Evolutionary conservation across 495 filamentous ascomycete genomes (phyloP), one percentile per base, ranked within the genome.

Genomic region (Aspergillus nidulans): DNA sequence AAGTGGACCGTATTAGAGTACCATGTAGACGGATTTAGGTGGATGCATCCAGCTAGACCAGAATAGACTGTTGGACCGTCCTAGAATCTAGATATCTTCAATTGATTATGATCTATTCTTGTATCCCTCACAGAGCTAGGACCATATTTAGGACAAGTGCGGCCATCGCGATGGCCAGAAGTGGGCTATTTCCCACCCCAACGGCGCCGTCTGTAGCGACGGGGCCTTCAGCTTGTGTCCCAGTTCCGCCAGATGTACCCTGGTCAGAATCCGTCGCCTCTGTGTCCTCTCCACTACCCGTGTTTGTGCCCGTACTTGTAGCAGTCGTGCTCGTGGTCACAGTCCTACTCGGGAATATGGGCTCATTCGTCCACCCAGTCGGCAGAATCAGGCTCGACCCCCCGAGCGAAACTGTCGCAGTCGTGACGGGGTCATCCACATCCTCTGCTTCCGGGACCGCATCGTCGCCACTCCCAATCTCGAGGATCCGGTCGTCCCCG

Each of bases 381-480:
- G 53, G 53, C 0, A 56, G 38, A n/a, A 23, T 0, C 1, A 56
- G 24, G 4, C 38, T 23, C 16, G 45, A 39, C 0, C 53, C 53
- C 10, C 5, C 20, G 9, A 44, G 5, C 0, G 23, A 16, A 1
- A 49, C 63, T 0, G 69, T 69, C 2, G 61, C 61, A 0, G 61
- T 58, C 23, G 73, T 74, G 5, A 87, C 85, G 0, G 88, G 70
- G 28, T 82, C 83, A 9, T 68, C 43, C 8, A 90, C 87, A 21
- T 62, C 63, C 0, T 82, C 84, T 1, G 88, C 89, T 45, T 79
- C 78, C 0, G 91, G 91, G 1, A 95, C 81, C 3, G 75, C 71
- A n/a, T 68, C 60, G 1, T 70, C 67, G 13, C 86, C 85, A 5
- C 69, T 77, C n/a, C 76, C 76, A 50, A 96, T 92, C 71, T 91